Conservation (phyloP, 2,329 filamentous ascomycete genomes). For the Emericellopsis atlantica region DNA sequence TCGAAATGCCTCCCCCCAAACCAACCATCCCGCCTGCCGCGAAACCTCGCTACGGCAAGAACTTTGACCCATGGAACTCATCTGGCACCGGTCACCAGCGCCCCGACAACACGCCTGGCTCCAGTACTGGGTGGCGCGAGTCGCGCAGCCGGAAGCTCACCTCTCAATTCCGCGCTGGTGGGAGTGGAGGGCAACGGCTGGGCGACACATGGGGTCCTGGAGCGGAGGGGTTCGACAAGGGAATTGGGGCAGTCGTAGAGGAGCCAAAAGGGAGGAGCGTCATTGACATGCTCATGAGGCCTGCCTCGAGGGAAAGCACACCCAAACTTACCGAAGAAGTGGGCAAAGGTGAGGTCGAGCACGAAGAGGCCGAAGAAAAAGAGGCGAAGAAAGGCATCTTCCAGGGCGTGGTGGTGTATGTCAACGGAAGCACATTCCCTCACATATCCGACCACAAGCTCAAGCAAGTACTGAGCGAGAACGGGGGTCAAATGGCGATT, state of each 20-base stretch:
- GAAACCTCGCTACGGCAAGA: slow-evolving; percentile 25
- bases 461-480: slow-evolving; percentile 61
- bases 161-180: slow-evolving; percentile 50
- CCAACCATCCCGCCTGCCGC: slow-evolving; percentile 18
- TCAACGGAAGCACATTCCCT: slow-evolving; percentile 80
- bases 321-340: neutral
- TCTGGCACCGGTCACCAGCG: slow-evolving; percentile 68
- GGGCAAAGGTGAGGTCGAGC: slow-evolving; percentile 4
- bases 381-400: slow-evolving; percentile 43
- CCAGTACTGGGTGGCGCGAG: slow-evolving; percentile 54
- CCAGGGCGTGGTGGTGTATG: slow-evolving; percentile 59
- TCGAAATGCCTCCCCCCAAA: slow-evolving; percentile 1
- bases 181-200: slow-evolving; percentile 45
- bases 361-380: slow-evolving; percentile 37
- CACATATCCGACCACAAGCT: slow-evolving; percentile 75
- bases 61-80: slow-evolving; percentile 61
- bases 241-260: slow-evolving; percentile 26
- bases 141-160: slow-evolving; percentile 57
- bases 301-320: slow-evolving; percentile 19
- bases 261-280: slow-evolving; percentile 27
- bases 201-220: slow-evolving; percentile 55
- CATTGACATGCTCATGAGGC: slow-evolving; percentile 38
- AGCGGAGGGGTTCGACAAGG: slow-evolving; percentile 39
- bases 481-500: slow-evolving; percentile 62
- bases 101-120: slow-evolving; percentile 52